Percentiles rank a stretch among this genome's conserved stretches.
These are phyloP conservation scores for Termitomyces sp. DNA, from an alignment of 768 basidiomycete species.

Conservation along the genomic window DNA sequence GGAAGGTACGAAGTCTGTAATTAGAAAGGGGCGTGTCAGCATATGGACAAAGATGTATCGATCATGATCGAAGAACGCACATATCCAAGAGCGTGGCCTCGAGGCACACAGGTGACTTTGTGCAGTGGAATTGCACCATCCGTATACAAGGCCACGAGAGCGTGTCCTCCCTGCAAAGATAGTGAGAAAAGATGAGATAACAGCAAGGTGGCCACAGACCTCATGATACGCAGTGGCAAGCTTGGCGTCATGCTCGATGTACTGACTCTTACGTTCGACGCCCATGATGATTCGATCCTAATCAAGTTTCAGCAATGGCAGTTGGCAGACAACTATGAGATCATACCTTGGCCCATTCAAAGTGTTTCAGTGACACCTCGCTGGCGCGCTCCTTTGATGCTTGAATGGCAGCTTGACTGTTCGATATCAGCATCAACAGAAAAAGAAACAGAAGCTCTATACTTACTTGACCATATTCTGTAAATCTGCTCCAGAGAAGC, in stretches of 20 bases:
- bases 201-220: constrained; percentile 29
- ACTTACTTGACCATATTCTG: constrained; percentile 95
- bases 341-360: constrained; percentile 94
- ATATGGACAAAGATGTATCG: background rate
- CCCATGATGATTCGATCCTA: constrained; percentile 97
- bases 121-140: constrained; percentile 95
- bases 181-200: background rate
- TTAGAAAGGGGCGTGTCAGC: background rate
- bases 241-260: constrained; percentile 83
- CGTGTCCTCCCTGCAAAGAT: constrained; percentile 71
- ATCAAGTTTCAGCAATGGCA: background rate
- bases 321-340: background rate
- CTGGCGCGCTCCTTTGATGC: constrained; percentile 80
- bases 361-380: constrained; percentile 72
- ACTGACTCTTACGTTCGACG: constrained; percentile 86
- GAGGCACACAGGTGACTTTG: constrained; percentile 96
- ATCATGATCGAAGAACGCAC: constrained; percentile 38
- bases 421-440: constrained; percentile 5
- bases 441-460: background rate
- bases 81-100: constrained; percentile 88
- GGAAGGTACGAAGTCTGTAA: constrained; percentile 44
- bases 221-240: constrained; percentile 95
- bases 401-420: constrained; percentile 87
- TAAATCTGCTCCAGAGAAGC: constrained; percentile 95
- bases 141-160: constrained; percentile 91